phyloP scores from a whole-genome alignment of 2,329 filamentous ascomycete species.

The Fusarium sp. region DNA sequence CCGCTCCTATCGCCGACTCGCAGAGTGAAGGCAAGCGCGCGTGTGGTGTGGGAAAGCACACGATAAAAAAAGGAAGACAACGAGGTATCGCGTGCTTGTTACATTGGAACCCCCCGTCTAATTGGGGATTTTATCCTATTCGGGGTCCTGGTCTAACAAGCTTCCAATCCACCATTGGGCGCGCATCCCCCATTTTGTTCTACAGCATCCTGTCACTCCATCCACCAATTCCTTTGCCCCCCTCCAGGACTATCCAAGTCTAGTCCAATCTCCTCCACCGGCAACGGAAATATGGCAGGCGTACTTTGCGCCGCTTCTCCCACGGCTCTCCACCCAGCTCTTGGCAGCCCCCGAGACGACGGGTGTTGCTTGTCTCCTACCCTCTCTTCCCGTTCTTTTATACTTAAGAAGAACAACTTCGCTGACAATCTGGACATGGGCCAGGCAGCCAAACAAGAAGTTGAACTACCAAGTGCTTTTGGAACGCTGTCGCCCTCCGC shows the following conservation, averaged over 20 bases:
- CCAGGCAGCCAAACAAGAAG: slow-evolving; percentile 12
- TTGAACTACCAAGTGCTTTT: slow-evolving; percentile 12
- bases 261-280: slow-evolving; percentile 32
- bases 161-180: slow-evolving; percentile 19
- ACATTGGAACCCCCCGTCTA: slow-evolving; percentile 19
- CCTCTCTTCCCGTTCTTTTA: slow-evolving; percentile 25
- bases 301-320: slow-evolving; percentile 54
- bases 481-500: slow-evolving; percentile 17
- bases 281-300: slow-evolving; percentile 44
- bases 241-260: slow-evolving; percentile 27
- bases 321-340: slow-evolving; percentile 62
- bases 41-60: slow-evolving; percentile 27
- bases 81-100: slow-evolving; percentile 35
- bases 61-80: slow-evolving; percentile 26
- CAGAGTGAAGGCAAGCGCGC: slow-evolving; percentile 1
- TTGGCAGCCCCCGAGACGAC: slow-evolving; percentile 52
- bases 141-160: slow-evolving; percentile 12
- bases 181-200: slow-evolving; percentile 12
- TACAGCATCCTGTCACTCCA: slow-evolving; percentile 7
- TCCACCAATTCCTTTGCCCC: slow-evolving; percentile 28
- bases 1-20: slow-evolving; percentile 22
- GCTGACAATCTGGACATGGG: slow-evolving; percentile 20
- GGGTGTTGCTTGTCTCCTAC: slow-evolving; percentile 32
- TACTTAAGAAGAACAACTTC: slow-evolving; percentile 36
- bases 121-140: slow-evolving; percentile 23